A percentile compares a stretch with the other conserved stretches of the same genome.
These are phyloP conservation scores for Tetracladium setigerum DNA, from an alignment of 495 filamentous ascomycete genomes.

Conservation along the genomic window DNA sequence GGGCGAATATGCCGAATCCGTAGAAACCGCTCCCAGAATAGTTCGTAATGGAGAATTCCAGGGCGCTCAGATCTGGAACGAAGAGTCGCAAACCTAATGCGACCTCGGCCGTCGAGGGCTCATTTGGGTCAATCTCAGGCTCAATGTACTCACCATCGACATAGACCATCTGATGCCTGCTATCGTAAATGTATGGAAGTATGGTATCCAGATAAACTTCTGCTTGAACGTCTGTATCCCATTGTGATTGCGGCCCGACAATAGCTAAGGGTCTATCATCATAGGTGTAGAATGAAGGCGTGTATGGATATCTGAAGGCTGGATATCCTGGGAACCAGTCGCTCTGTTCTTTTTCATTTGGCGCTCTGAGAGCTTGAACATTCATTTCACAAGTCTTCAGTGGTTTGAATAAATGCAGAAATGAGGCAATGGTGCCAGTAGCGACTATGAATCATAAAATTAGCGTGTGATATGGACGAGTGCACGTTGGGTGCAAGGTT, in stretches of 20 bases:
- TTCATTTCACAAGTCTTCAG: constrained; percentile 14
- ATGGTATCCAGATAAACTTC: background rate
- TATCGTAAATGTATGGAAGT: no score
- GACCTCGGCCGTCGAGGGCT: background rate
- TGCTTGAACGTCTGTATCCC: constrained; percentile 7
- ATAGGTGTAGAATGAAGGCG: background rate
- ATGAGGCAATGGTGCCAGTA: constrained; percentile 11
- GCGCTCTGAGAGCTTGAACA: background rate
- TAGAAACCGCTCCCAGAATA: background rate
- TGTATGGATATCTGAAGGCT: background rate
- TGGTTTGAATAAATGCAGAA: constrained; percentile 5
- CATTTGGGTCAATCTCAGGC: no score
- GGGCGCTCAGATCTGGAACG: background rate
- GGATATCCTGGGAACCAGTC: no score
- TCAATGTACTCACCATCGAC: no score
- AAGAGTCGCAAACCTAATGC: constrained; percentile 5
- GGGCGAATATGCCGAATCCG: constrained; percentile 10
- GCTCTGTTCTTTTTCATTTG: no score
- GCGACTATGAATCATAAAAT: no score
- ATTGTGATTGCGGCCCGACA: constrained; percentile 9
- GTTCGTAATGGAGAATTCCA: background rate
- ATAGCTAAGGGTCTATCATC: background rate
- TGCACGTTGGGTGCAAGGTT: no score
- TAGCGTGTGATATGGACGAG: no score
- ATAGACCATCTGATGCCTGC: no score